Conservation (phyloP, 1,284 basidiomycete genomes). For the Ganoderma meredithae region DNA sequence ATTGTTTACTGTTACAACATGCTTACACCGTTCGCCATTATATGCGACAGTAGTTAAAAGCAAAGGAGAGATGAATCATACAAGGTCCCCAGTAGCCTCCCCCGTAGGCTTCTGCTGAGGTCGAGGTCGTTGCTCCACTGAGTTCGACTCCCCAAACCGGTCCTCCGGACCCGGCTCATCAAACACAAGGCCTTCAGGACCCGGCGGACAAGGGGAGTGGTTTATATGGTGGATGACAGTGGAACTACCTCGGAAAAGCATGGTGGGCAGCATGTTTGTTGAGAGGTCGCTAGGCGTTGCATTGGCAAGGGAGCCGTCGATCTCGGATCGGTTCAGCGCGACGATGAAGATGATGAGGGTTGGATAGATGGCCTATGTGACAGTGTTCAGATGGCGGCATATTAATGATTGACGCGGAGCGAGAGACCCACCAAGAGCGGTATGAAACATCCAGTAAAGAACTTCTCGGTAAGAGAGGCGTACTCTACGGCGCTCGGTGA, state of each 20-base stretch:
- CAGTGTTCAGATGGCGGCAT: background rate
- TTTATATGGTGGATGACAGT: background rate
- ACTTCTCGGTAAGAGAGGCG: background rate
- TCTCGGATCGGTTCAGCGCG: background rate
- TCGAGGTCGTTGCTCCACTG: background rate
- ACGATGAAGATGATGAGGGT: background rate
- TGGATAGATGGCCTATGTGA: background rate
- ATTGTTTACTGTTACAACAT: too few relatives aligned
- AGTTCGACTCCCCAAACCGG: background rate
- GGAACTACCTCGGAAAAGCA: background rate
- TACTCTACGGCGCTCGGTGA: background rate
- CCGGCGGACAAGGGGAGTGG: background rate
- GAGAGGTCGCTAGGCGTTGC: background rate
- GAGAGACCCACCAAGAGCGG: background rate
- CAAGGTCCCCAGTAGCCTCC: too few relatives aligned
- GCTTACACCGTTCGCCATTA: too few relatives aligned
- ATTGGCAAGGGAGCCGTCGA: background rate
- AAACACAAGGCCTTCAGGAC: background rate
- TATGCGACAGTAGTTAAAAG: too few relatives aligned
- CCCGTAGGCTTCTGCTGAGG: background rate
- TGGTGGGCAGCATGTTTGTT: background rate
- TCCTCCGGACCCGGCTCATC: background rate
- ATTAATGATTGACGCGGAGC: too few relatives aligned
- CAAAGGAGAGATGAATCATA: too few relatives aligned
- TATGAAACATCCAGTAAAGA: background rate